phyloP scores from a whole-genome alignment of 2,329 filamentous ascomycete genomes.

The Clarireedia paspali region DNA sequence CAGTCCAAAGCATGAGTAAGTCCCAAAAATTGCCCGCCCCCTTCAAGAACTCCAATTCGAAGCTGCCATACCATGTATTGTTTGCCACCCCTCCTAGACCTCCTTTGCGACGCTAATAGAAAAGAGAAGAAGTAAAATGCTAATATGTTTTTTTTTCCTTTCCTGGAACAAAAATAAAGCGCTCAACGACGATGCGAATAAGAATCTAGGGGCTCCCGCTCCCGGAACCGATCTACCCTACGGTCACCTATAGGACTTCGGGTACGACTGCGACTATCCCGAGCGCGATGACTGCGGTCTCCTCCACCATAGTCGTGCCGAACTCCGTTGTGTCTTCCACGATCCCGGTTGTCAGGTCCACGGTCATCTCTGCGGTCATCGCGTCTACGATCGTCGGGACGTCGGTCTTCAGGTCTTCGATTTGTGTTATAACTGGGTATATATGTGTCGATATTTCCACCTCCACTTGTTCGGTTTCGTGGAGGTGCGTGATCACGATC shows the following conservation, averaged over 20 bases:
- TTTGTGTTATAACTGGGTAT: constrained; percentile 40
- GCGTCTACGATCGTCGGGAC: constrained; percentile 25
- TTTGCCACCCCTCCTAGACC: background rate
- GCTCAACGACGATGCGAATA: constrained; percentile 4
- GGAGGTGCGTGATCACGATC: constrained; percentile 13
- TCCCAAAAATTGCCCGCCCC: too few relatives aligned
- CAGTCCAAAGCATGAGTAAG: too few relatives aligned
- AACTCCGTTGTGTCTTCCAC: constrained; percentile 30
- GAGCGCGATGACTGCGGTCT: constrained; percentile 29
- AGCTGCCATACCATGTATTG: too few relatives aligned
- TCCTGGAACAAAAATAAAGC: too few relatives aligned
- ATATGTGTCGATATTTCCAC: constrained; percentile 38
- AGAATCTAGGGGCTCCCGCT: constrained; percentile 28
- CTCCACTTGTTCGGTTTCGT: constrained; percentile 17
- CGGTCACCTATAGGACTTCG: constrained; percentile 35
- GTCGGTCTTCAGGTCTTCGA: constrained; percentile 21
- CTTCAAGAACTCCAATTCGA: too few relatives aligned
- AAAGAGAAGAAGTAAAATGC: background rate
- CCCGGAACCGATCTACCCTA: constrained; percentile 35
- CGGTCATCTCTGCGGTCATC: constrained; percentile 33
- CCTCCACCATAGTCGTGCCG: constrained; percentile 37
- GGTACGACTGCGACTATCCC: constrained; percentile 34
- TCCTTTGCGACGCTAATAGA: constrained; percentile 1
- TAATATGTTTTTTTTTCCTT: too few relatives aligned
- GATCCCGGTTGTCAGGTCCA: constrained; percentile 30